These are phyloP conservation scores for Rhizopogon vesiculosus DNA, from an alignment of 768 basidiomycete species.

Conservation along the genomic window DNA sequence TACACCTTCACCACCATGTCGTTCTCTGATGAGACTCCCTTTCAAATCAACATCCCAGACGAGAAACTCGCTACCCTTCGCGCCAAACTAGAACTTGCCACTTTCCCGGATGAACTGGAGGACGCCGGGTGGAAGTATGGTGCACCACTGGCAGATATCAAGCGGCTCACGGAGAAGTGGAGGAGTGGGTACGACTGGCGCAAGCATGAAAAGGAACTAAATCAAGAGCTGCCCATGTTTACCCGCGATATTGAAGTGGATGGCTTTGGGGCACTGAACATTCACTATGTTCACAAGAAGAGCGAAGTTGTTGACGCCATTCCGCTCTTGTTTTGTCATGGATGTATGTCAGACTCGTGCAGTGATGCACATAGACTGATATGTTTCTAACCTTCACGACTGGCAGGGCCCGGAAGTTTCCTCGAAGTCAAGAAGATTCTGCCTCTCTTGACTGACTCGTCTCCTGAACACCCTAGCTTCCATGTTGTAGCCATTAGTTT, in stretches of 20 bases:
- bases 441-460: constrained; percentile 40
- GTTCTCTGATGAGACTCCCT: constrained; percentile 30
- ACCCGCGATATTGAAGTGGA: constrained; percentile 47
- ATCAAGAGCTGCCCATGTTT: constrained; percentile 29
- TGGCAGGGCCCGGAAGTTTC: constrained; percentile 58
- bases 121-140: constrained; percentile 50
- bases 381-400: neutral
- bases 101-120: constrained; percentile 54
- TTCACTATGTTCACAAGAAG: constrained; percentile 57
- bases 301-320: constrained; percentile 43
- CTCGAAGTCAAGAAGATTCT: constrained; percentile 30
- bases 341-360: constrained; percentile 34
- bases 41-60: constrained; percentile 46
- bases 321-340: constrained; percentile 60
- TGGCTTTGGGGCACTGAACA: constrained; percentile 41
- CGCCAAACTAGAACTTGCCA: constrained; percentile 42
- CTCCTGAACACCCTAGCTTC: constrained; percentile 46
- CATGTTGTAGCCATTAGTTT: constrained; percentile 46
- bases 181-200: constrained; percentile 53
- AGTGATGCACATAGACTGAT: too few species aligned
- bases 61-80: constrained; percentile 33
- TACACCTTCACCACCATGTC: constrained; percentile 12
- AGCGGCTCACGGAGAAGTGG: constrained; percentile 47
- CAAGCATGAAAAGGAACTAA: constrained; percentile 44
- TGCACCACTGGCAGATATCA: constrained; percentile 42